phyloP scores from a whole-genome alignment of 352 stramenopile genomes.

The Phytophthora capsici region DNA sequence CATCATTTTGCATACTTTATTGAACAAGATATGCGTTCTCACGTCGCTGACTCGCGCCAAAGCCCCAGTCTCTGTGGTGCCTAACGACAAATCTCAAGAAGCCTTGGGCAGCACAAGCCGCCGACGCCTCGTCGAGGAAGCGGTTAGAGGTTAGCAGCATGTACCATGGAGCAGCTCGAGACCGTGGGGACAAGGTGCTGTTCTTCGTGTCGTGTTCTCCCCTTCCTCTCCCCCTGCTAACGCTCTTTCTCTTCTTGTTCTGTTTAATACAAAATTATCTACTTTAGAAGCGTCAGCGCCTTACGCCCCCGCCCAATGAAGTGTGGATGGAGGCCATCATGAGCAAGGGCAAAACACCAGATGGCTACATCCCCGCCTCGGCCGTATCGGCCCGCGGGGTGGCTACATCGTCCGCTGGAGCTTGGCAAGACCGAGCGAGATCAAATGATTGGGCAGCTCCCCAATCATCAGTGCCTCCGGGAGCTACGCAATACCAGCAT shows the following conservation, averaged over 20 bases:
- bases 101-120: slow-evolving; percentile 8
- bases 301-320: slow-evolving; percentile 55
- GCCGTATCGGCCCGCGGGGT: not conserved
- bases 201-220: not conserved
- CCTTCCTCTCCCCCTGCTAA: slow-evolving; percentile 5
- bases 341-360: slow-evolving; percentile 57
- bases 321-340: slow-evolving; percentile 80
- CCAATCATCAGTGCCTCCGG: not conserved
- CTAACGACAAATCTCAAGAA: slow-evolving; percentile 28
- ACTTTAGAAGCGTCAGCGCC: slow-evolving; percentile 36
- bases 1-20: slow-evolving; percentile 2
- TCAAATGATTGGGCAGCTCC: not conserved
- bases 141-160: slow-evolving; percentile 25
- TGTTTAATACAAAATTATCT: not conserved
- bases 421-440: slow-evolving; percentile 18
- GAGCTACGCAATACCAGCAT: slow-evolving; percentile 19
- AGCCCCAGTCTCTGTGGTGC: slow-evolving; percentile 9
- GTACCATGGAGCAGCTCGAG: slow-evolving; percentile 33
- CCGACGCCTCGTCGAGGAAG: slow-evolving; percentile 21
- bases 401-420: slow-evolving; percentile 3
- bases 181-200: slow-evolving; percentile 37
- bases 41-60: slow-evolving; percentile 8
- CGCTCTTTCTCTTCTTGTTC: not conserved
- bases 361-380: slow-evolving; percentile 21
- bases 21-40: slow-evolving; percentile 13